Percentiles rank a stretch among this genome's conserved stretches.
Evolutionary conservation across 805 yeast genomes (phyloP).

Genomic region (Lipomyces chichibuensis): DNA sequence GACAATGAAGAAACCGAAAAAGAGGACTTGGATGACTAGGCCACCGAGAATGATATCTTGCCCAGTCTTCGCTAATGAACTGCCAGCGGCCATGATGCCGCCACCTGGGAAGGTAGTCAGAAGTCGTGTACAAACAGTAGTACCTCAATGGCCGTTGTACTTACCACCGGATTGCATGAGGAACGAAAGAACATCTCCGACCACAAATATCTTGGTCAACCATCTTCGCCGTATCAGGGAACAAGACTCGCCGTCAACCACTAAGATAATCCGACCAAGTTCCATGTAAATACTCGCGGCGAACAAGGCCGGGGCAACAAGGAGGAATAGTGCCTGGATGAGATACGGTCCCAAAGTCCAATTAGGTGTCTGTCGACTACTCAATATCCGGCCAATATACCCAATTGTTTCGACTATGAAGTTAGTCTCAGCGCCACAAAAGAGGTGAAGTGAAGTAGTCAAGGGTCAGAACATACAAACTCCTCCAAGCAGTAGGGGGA

Average conservation of each 20-base stretch:
- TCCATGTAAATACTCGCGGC: slow-evolving; percentile 40
- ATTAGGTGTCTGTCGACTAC: background rate
- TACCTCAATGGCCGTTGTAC: slow-evolving; percentile 21
- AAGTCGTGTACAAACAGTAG: slow-evolving; percentile 12
- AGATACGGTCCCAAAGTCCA: slow-evolving; percentile 18
- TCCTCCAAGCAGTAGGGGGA: slow-evolving; percentile 13
- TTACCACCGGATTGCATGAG: slow-evolving; percentile 38
- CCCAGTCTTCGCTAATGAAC: slow-evolving; percentile 31
- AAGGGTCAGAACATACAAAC: slow-evolving; percentile 3
- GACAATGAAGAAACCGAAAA: slow-evolving; percentile 42
- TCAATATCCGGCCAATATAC: background rate
- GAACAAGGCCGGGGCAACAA: slow-evolving; percentile 39
- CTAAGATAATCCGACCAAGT: slow-evolving; percentile 33
- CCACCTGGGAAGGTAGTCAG: slow-evolving; percentile 23
- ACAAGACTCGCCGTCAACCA: slow-evolving; percentile 23
- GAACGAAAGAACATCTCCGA: slow-evolving; percentile 39
- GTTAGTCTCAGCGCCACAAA: background rate
- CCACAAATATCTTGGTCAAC: slow-evolving; percentile 37
- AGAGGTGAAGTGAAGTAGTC: background rate
- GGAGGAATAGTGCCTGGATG: slow-evolving; percentile 33
- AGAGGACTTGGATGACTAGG: slow-evolving; percentile 42
- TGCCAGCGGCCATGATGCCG: slow-evolving; percentile 23
- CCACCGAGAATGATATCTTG: slow-evolving; percentile 41
- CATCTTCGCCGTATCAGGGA: slow-evolving; percentile 28
- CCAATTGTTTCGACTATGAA: slow-evolving; percentile 13